Evolutionary conservation across 176 grass and related monocot species (phyloP), one percentile per base, ranked within the genome.

Genomic region (Avena sativa): DNA sequence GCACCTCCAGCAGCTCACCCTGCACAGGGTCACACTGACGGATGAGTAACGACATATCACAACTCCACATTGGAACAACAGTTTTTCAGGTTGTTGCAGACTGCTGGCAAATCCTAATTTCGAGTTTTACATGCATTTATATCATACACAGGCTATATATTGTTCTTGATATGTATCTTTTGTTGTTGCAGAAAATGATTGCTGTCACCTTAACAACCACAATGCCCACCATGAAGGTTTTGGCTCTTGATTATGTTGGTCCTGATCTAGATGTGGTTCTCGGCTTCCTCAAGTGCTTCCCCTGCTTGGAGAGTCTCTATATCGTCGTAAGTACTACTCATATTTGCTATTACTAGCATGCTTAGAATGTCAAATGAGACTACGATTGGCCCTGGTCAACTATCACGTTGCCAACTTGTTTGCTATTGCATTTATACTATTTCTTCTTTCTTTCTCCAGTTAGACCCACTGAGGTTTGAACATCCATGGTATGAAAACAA

Each of bases 241-340:
- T 67, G 6, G 64, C 64, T 67, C 64, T 67, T 9, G 64, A 67
- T 67, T 8, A 67, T 17, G 64, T 67, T 17, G 64, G 13, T 67
- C 64, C 64, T 17, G 64, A 67, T 67, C 34, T 67, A 8, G 64
- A 67, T 16, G 28, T 6, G 6, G 64, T 67, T 67, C 64, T 67
- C 6, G 14, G 34, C 64, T 67, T 67, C 30, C 64, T 67, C 28
- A 34, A 67, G 64, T 67, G 64, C 64, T 67, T 67, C 64, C 64
- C 64, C 30, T 36, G 64, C 64, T 67, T 67, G 64, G 64, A 67
- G 5, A 66, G 12, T 3, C 63, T 66, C 0, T 66, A 66, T 66
- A 66, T 66, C 26, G 6, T 32, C 32, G 63, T 66, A 26, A 66
- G 63, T 66, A 32, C 13, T 66, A 32, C 12, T 32, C 26, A 14